phyloP scores from a whole-genome alignment of 2,329 filamentous ascomycete species.

The Amylocarpus encephaloides region DNA sequence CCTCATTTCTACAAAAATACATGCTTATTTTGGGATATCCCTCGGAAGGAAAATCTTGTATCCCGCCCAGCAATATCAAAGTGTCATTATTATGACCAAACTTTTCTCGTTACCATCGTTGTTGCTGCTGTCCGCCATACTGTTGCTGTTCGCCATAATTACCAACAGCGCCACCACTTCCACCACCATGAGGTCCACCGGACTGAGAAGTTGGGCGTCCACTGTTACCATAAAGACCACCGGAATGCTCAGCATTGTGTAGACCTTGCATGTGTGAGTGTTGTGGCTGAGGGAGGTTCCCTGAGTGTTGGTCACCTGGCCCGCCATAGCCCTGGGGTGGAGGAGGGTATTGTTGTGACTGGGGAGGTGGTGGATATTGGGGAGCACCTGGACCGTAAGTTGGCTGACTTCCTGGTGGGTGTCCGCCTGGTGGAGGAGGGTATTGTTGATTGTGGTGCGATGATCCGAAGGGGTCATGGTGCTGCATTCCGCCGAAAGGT shows the following conservation, averaged over 20 bases:
- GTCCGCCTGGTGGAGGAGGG: background rate
- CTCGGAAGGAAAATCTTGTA: conserved; percentile 8
- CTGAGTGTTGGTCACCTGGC: conserved; percentile 5
- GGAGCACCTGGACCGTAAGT: conserved; percentile 3
- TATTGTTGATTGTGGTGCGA: background rate
- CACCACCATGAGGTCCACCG: conserved; percentile 6
- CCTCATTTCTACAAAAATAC: conserved; percentile 15
- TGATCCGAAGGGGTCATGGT: background rate
- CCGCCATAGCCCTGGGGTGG: conserved; percentile 9
- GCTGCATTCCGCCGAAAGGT: background rate
- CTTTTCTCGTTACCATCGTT: conserved; percentile 11
- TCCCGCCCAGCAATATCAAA: background rate
- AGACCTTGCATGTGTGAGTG: conserved; percentile 22
- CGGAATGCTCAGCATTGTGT: conserved; percentile 23
- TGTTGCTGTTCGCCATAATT: conserved; percentile 10
- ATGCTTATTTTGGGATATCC: conserved; percentile 15
- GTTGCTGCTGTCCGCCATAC: conserved; percentile 7
- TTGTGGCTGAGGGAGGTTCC: conserved; percentile 20
- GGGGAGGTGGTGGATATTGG: conserved; percentile 2
- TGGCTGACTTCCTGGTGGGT: conserved; percentile 6
- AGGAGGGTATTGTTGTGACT: conserved; percentile 13
- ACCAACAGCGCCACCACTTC: background rate
- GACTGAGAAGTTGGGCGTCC: conserved; percentile 9
- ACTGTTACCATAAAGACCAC: conserved; percentile 22
- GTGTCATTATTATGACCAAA: conserved; percentile 2